Evolutionary conservation across 1,139 yeast genomes (phyloP), one percentile per base, ranked within the genome.

Genomic region (Taiozyma sp.): DNA sequence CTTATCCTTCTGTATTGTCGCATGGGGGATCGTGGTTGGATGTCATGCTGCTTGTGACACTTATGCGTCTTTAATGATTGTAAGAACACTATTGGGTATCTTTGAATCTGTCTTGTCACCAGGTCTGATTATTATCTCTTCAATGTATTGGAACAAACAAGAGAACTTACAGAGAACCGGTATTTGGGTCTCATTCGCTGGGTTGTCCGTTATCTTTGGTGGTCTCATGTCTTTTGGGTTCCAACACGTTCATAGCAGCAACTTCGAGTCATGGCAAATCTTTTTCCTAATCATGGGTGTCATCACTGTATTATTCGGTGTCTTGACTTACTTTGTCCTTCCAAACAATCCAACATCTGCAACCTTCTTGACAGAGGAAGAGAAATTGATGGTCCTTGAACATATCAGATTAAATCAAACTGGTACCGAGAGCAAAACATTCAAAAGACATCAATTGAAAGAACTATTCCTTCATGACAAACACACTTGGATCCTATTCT

Each of bases 341-440:
- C 85, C 85, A 4, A 79, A 75, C 59, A 68, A 69, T 40, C 83
- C 84, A 19, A 65, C 75, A 9, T 60, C 67, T 34, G 81, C 83
- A 4, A 69, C 73, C 65, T 76, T 75, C 59, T 65, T 80, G 42
- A 69, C 68, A 5, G 76, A 70, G 8, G 71, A 72, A 42, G 86
- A 83, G 56, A 77, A 75, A 63, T 54, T 72, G 50, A 61, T 74
- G 50, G 75, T 76, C 6, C 65, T 79, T 43, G 79, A 79, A 47
- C 72, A 76, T 44, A 75, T 81, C 65, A 65, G 71, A 43, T 65
- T 53, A 9, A 73, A 74, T 55, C 70, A 71, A 51, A 71, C 73
- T 49, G 87, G 87, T 11, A 74, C 79, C 46, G 85, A 83, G 45
- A 77, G 73, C 57, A 72, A 70, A 51, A 70, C 70, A 29, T 76